Base-by-base conservation (phyloP, 257 asterid species). In the Cinchona pubescens region DNA sequence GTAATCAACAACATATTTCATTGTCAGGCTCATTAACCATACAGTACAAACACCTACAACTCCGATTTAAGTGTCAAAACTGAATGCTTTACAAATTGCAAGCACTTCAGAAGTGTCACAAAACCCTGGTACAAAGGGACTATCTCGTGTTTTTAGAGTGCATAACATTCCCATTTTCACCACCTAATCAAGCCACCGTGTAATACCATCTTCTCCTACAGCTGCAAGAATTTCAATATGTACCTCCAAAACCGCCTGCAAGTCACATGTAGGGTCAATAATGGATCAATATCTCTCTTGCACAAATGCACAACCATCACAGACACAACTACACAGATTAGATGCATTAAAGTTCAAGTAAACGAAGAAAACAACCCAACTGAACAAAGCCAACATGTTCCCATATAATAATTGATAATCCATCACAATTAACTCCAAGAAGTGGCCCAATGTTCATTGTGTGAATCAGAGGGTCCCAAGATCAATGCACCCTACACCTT, bases 121-220 rank as follows among this genome's bases (percentile, higher is more conserved):
- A 83, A 75, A 78, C 71, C 42, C 74, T 73, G 65, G 7, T 27
- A 53, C 61, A 81, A 77, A 46, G 80, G 56, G 79, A n/a, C 42
- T 42, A 72, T 45, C 55, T 30, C 35, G 72, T 37, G 64, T 55
- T 48, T 48, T 81, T 43, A 43, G 35, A 12, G 42, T 29, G 51
- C 42, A 71, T 11, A 2, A 70, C 10, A 18, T 66, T 37, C 73
- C 23, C 34, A 72, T 67, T 45, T 75, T 49, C 38, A 43, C 77
- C 45, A 58, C 81, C 82, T 92, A 92, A 79, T 92, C 97, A 71
- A 95, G 96, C 99, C 99, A 95, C 77, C 98, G 96, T 60, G 98
- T 87, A 32, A 95, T 84, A 35, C 99, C 99, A 67, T 95, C 99
- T 79, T 95, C 98, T 62, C 98, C 98, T 29, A 87, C 84, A 16